Conservation (phyloP, 208 protist species). For the Wallacemonas sp. region DNA sequence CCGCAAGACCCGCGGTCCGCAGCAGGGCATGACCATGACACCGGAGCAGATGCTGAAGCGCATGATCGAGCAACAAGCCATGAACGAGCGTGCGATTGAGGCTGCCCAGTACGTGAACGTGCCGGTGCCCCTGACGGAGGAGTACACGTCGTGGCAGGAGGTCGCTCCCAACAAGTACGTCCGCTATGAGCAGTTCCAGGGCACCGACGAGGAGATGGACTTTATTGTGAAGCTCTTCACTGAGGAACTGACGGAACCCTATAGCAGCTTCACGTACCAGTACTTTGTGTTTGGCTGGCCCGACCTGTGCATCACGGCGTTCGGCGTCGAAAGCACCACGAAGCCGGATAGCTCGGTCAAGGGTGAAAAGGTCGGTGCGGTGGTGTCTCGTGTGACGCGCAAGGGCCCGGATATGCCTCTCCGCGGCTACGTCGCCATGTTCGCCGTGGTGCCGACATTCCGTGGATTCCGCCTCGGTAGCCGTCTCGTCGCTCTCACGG, state of each 20-base stretch:
- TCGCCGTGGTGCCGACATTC: constrained; percentile 93
- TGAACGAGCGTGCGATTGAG: constrained; percentile 37
- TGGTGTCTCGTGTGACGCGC: constrained; percentile 86
- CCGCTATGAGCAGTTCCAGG: constrained; percentile 80
- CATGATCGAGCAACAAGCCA: constrained; percentile 37
- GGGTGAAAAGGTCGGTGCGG: constrained; percentile 84
- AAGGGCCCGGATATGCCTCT: constrained; percentile 61
- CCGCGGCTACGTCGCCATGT: constrained; percentile 98
- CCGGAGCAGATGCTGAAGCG: constrained; percentile 33
- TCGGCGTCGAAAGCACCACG: constrained; percentile 53
- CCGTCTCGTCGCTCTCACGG: constrained; percentile 84
- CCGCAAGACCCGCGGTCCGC: constrained; percentile 17
- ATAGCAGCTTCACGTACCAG: constrained; percentile 99
- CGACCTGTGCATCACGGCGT: constrained; percentile 91
- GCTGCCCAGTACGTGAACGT: constrained; percentile 67
- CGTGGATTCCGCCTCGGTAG: constrained; percentile 91
- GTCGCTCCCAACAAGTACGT: constrained; percentile 69
- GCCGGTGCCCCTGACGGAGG: constrained; percentile 39
- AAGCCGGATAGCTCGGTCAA: constrained; percentile 50
- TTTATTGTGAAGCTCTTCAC: constrained; percentile 94
- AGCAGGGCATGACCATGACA: constrained; percentile 13
- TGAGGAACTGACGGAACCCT: constrained; percentile 97
- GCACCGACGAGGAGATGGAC: constrained; percentile 75
- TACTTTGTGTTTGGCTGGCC: constrained; percentile 98
- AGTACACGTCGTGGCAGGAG: constrained; percentile 59